These are phyloP conservation scores for Suhomyces pyralidae DNA, from an alignment of 805 yeast genomes.

Conservation along the genomic window DNA sequence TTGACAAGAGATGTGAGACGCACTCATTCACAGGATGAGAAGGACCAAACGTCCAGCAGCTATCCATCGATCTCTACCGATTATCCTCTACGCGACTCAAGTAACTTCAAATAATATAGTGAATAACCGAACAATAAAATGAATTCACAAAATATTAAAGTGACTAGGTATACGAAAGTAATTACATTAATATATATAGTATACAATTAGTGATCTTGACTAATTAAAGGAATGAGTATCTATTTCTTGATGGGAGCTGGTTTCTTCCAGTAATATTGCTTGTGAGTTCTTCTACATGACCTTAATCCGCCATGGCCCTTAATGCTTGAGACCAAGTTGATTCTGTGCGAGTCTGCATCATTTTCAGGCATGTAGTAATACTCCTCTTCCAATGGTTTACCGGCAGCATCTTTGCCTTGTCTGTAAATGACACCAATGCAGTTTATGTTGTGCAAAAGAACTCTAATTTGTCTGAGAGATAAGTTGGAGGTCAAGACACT, in stretches of 20 bases:
- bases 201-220: conserved; percentile 4
- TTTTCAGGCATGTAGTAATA: conserved; percentile 85
- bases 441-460: conserved; percentile 41
- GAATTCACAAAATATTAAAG: too few relatives aligned
- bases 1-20: neutral
- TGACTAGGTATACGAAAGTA: too few relatives aligned
- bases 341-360: conserved; percentile 71
- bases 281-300: conserved; percentile 89
- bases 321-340: conserved; percentile 63
- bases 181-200: too few relatives aligned
- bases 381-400: conserved; percentile 89
- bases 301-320: conserved; percentile 81
- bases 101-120: neutral
- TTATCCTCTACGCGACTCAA: conserved; percentile 4
- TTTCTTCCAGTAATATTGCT: conserved; percentile 76
- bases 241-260: conserved; percentile 48
- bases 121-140: too few relatives aligned
- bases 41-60: conserved; percentile 2
- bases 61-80: neutral
- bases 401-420: conserved; percentile 94
- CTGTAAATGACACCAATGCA: conserved; percentile 89
- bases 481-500: conserved; percentile 52
- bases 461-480: conserved; percentile 42
- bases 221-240: neutral
- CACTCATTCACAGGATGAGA: neutral